Conservation (phyloP, 2,329 filamentous ascomycete species). For the Nannizzia gypsea region DNA sequence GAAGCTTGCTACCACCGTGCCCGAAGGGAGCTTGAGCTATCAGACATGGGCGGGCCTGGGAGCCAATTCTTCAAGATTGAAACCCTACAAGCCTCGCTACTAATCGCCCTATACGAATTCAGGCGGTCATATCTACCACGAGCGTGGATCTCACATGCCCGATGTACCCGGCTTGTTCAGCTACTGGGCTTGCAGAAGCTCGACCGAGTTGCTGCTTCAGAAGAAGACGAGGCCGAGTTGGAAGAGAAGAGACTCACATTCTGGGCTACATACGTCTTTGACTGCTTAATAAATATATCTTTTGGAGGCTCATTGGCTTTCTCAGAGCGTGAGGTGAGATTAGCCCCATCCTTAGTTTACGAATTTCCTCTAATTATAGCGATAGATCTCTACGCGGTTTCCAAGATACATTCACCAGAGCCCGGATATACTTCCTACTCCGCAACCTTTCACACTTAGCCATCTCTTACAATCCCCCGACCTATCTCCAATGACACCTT, state of each 20-base stretch:
- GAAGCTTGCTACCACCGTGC: constrained; percentile 6
- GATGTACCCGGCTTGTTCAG: constrained; percentile 3
- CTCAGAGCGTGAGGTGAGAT: constrained; percentile 2
- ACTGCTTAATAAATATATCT: constrained; percentile 6
- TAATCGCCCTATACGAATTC: constrained; percentile 4
- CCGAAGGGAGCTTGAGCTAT: constrained; percentile 6
- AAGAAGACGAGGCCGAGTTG: constrained; percentile 1
- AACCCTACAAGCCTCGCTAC: constrained; percentile 5
- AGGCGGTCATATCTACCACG: not conserved
- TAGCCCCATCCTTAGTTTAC: not conserved
- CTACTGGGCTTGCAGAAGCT: constrained; percentile 2
- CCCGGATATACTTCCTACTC: not conserved
- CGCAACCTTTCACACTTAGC: not conserved
- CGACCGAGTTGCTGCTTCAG: not conserved
- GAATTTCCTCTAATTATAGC: not conserved
- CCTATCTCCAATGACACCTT: not conserved
- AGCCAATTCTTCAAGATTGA: constrained; percentile 4
- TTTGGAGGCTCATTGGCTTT: constrained; percentile 5
- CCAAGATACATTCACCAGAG: not conserved
- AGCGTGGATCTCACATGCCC: constrained; percentile 5
- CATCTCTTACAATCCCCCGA: constrained; percentile 5
- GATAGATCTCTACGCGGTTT: constrained; percentile 1
- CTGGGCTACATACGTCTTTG: constrained; percentile 3
- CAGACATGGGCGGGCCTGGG: constrained; percentile 5
- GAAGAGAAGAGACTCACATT: constrained; percentile 8